Evolutionary conservation across 2,329 filamentous ascomycete genomes (phyloP).

Genomic region (Metarhizium album): DNA sequence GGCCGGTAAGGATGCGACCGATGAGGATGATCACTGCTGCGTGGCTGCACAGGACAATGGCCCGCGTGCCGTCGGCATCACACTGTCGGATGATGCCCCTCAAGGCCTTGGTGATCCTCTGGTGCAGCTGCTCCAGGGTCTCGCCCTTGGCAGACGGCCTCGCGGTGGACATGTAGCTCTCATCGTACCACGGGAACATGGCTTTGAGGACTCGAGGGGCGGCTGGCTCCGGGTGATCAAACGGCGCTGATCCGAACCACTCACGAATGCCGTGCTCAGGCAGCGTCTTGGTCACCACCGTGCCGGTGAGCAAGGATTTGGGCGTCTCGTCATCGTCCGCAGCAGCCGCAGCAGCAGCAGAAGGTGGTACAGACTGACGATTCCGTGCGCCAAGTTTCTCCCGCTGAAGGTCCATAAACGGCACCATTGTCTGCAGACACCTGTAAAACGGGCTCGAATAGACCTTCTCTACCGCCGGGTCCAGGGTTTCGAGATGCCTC

Average conservation of each 20-base stretch:
- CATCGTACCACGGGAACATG: slow-evolving; percentile 56
- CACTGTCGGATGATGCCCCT: slow-evolving; percentile 60
- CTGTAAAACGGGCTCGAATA: slow-evolving; percentile 84
- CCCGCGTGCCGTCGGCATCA: slow-evolving; percentile 57
- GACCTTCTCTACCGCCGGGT: slow-evolving; percentile 61
- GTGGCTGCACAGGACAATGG: slow-evolving; percentile 77
- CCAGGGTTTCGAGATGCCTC: slow-evolving; percentile 46
- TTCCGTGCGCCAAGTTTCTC: slow-evolving; percentile 1
- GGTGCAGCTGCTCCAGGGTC: slow-evolving; percentile 66
- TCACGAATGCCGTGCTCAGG: slow-evolving; percentile 58
- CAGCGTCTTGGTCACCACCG: slow-evolving; percentile 30
- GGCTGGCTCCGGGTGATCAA: slow-evolving; percentile 75
- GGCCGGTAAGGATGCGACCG: slow-evolving; percentile 70
- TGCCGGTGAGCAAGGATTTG: neutral
- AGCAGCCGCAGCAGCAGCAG: neutral
- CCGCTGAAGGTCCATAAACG: slow-evolving; percentile 44
- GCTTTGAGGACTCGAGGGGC: slow-evolving; percentile 47
- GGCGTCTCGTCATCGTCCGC: neutral
- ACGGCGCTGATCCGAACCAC: slow-evolving; percentile 83
- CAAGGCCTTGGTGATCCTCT: slow-evolving; percentile 63
- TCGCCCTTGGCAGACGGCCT: slow-evolving; percentile 65
- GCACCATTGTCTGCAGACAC: slow-evolving; percentile 73
- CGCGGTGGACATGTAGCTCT: slow-evolving; percentile 49
- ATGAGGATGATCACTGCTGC: slow-evolving; percentile 82
- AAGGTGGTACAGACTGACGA: no score